These are phyloP conservation scores for Pezicula neosporulosa DNA, from an alignment of 2,329 filamentous ascomycete genomes.

Conservation along the genomic window DNA sequence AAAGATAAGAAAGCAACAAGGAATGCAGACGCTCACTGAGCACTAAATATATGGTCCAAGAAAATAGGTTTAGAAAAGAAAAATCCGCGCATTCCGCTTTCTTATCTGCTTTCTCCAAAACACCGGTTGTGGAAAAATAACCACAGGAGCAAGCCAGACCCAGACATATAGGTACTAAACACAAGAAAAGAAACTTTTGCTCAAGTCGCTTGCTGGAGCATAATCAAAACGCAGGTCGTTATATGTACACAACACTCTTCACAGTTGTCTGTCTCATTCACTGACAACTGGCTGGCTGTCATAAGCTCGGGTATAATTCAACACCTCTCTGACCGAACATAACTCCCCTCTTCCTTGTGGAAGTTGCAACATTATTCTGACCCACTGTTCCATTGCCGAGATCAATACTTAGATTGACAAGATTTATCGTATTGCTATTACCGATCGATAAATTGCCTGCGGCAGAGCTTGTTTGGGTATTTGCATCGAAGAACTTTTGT, in stretches of 20 bases:
- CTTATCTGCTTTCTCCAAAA: background rate
- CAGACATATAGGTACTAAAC: background rate
- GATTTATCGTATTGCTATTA: conserved; percentile 17
- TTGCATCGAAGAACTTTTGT: conserved; percentile 48
- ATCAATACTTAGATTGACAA: conserved; percentile 16
- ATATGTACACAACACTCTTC: too few relatives aligned
- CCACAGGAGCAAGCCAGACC: background rate
- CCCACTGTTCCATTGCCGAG: conserved; percentile 15
- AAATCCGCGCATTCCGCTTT: background rate
- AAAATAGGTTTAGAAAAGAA: background rate
- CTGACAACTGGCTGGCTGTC: background rate
- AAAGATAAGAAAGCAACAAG: conserved; percentile 11
- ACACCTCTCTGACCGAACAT: background rate
- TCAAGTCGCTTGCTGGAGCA: background rate
- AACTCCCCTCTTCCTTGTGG: background rate
- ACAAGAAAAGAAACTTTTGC: background rate
- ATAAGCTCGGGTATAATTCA: conserved; percentile 1
- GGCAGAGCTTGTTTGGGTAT: conserved; percentile 10
- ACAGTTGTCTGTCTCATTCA: too few relatives aligned
- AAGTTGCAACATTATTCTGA: background rate
- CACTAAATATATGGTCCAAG: conserved; percentile 35
- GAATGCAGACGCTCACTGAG: conserved; percentile 28
- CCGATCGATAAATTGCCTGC: conserved; percentile 26
- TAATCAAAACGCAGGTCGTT: background rate
- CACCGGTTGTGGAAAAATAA: background rate